Percentiles rank a stretch among this genome's conserved stretches.
phyloP scores from a whole-genome alignment of 257 asterid species.

The Misopates orontium region DNA sequence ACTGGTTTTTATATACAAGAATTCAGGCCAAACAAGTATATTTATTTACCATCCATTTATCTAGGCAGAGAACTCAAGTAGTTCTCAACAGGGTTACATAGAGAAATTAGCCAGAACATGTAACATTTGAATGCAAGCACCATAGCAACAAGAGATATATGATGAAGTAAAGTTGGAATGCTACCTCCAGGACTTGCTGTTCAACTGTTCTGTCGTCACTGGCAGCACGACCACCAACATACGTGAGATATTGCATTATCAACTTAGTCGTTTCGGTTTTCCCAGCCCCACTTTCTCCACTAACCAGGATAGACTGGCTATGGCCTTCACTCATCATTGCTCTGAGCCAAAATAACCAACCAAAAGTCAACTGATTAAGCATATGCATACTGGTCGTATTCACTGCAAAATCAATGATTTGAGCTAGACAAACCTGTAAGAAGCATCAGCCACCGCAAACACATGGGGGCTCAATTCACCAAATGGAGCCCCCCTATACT shows the following conservation, averaged over 20 bases:
- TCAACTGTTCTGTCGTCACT: conserved; percentile 87
- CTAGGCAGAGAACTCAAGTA: conserved; percentile 13
- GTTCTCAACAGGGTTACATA: conserved; percentile 11
- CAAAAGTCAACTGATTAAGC: conserved; percentile 26
- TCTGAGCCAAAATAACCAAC: conserved; percentile 46
- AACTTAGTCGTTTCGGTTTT: conserved; percentile 97
- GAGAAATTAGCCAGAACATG: not conserved
- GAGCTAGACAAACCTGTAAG: conserved; percentile 73
- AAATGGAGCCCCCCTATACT: conserved; percentile 96
- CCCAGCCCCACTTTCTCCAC: conserved; percentile 99
- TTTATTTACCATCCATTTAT: not conserved
- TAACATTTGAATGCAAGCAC: conserved; percentile 10
- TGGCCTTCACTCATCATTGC: conserved; percentile 86
- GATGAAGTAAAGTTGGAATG: conserved; percentile 24
- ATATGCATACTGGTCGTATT: conserved; percentile 20
- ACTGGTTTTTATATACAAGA: not conserved
- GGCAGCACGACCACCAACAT: conserved; percentile 96
- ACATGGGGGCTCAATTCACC: conserved; percentile 99
- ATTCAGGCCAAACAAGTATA: not conserved
- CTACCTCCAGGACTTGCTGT: conserved; percentile 95
- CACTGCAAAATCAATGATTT: conserved; percentile 27
- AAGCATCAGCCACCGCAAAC: conserved; percentile 98
- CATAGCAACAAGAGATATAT: conserved; percentile 4
- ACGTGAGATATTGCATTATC: conserved; percentile 96
- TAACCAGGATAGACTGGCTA: conserved; percentile 96